Evolutionary conservation across 495 filamentous ascomycete genomes (phyloP).

Genomic region (Friedmanniomyces simplex): DNA sequence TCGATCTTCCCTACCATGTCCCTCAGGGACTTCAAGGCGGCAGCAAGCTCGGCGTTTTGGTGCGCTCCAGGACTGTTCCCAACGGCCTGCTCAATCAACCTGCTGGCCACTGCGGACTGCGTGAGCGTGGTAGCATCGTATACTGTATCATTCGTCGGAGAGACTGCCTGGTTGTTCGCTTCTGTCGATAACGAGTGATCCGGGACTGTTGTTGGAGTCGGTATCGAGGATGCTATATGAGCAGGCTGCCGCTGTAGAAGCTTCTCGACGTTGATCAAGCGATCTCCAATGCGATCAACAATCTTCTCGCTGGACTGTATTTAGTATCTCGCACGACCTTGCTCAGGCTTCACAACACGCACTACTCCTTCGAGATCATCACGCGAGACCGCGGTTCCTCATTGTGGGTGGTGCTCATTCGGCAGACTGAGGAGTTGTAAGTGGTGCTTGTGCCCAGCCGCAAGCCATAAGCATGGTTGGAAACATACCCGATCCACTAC

Average conservation of each 20-base stretch:
- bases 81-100: neutral
- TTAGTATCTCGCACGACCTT: neutral
- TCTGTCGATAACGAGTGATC: neutral
- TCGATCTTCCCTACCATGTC: neutral
- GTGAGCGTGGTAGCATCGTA: neutral
- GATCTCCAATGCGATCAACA: neutral
- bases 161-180: neutral
- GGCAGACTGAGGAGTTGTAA: neutral
- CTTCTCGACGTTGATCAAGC: neutral
- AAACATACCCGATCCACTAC: neutral
- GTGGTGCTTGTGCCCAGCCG: neutral
- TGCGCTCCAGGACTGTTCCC: neutral
- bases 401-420: neutral
- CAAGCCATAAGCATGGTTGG: neutral
- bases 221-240: neutral
- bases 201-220: neutral
- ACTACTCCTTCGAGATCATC: conserved; percentile 3
- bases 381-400: neutral
- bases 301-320: neutral
- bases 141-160: neutral
- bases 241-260: neutral
- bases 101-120: neutral
- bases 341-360: neutral
- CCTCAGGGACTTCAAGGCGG: neutral
- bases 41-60: neutral